Base-by-base conservation (phyloP, 345 rosid species). In the Rubroshorea leprosula region DNA sequence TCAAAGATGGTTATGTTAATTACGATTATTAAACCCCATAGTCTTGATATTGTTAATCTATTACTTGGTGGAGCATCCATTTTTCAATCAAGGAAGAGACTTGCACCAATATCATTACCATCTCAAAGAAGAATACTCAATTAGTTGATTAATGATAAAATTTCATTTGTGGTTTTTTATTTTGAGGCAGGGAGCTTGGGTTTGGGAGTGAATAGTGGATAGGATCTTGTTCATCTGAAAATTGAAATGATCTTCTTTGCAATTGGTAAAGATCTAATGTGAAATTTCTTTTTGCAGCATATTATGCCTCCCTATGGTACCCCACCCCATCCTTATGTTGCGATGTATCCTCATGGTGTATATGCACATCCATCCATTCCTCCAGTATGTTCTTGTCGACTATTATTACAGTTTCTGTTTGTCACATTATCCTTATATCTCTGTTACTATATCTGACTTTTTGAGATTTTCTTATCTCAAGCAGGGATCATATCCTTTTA, bases 291-390 rank as follows among this genome's bases (percentile, higher is more conserved):
- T 26, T 50, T 80, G 74, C 85, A 92, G 99, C 99, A 82, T 80
- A 82, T 93, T 64, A 86, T 93, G 94, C 97, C 97, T 73, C 94
- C 95, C 12, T 93, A 93, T 67, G 99, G 96, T 53, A 89, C 99
- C 23, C 91, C 97, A 9, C 97, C 97, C 13, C 96, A 89, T 80
- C 99, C 96, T 8, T 93, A 93, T 41, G 96, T 93, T 72, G 87
- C 97, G 49, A 89, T 93, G 99, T 93, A 93, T 80, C 92, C 99
- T 51, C 97, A 87, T 60, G 94, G 97, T 62, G 97, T 93, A 73
- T 93, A 89, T 60, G 85, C 95, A 0, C 99, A 93, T 77, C 99
- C 99, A 54, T 83, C 97, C 52, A 78, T 93, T 4, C 92, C 99
- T 55, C 96, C 92, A 79, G 97, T 93, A 85, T 63, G 61, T 64